Evolutionary conservation across 2,329 filamentous ascomycete species (phyloP), one percentile per base, ranked within the genome.

Genomic region (Alternaria tenuissima): DNA sequence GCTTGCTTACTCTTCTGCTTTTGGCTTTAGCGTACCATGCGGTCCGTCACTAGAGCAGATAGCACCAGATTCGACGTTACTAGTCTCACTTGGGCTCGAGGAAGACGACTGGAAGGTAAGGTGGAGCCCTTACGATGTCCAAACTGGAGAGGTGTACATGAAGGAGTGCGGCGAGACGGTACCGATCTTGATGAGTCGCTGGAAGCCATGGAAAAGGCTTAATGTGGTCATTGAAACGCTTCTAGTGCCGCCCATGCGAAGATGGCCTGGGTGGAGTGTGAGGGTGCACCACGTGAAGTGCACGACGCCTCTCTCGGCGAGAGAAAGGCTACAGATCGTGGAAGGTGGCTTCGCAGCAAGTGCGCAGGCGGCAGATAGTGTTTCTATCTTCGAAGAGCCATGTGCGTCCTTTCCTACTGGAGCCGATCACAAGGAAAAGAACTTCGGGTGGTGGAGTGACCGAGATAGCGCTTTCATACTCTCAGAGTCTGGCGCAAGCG

Each of bases 21-120:
- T 77, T 36, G 70, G 70, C 22, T 77, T 76, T 55, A 80, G 78
- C 51, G 79, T 81, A 0, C 79, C 79, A 0, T 79, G 75, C 0
- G 79, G 78, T 2, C 63, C 73, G 0, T 49, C 80, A 12, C 67
- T 80, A 12, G 68, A 73, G 16, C 79, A 80, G 55, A 73, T 77
- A 8, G 79, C 79, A 0, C 79, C 79, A 7, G 79, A 81, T 55
- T 80, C 70, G 51, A 80, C 75, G 0, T 61, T 81, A 0, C 71
- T 73, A 3, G 36, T 38, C 18, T 38, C 36, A 38, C 36, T 18
- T 4, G 36, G n/a, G 4, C 59, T 79, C 1, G 80, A 76, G 41
- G 73, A 75, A 57, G 79, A 81, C 53, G 71, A 63, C 2, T 78
- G 76, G 1, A 77, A 79, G 43, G 79, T 74, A 8, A 80, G 79